Evolutionary conservation across 1,284 basidiomycete species (phyloP).

Genomic region (Cryptococcus hybrid): DNA sequence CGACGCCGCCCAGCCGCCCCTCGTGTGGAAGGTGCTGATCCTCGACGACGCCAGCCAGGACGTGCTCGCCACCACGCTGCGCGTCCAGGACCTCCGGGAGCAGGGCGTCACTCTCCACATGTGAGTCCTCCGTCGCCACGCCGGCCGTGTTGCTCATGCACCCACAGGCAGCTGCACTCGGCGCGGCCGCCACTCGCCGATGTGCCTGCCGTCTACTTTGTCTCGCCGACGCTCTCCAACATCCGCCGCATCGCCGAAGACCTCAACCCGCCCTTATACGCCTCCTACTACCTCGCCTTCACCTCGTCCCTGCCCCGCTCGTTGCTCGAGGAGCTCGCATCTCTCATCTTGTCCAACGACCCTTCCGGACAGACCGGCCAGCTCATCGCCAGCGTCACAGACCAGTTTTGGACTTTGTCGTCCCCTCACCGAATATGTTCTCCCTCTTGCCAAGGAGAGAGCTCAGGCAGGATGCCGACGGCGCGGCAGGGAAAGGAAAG

Average conservation of each 20-base stretch:
- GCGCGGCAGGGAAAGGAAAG: constrained; percentile 15
- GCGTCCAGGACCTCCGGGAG: constrained; percentile 94
- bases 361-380: constrained; percentile 67
- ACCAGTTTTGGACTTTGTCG: constrained; percentile 98
- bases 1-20: constrained; percentile 58
- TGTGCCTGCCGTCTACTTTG: constrained; percentile 97
- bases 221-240: constrained; percentile 84
- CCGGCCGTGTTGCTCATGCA: not conserved
- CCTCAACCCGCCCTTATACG: constrained; percentile 82
- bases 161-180: constrained; percentile 79
- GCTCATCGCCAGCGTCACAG: constrained; percentile 73
- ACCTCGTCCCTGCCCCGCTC: constrained; percentile 85
- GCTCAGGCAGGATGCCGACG: constrained; percentile 23
- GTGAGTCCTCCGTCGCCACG: constrained; percentile 55
- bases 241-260: constrained; percentile 65
- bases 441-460: constrained; percentile 67
- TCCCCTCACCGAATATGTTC: constrained; percentile 92
- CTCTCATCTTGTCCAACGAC: constrained; percentile 73
- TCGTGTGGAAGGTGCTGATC: constrained; percentile 95
- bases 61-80: constrained; percentile 87
- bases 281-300: constrained; percentile 92
- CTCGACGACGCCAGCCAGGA: constrained; percentile 96
- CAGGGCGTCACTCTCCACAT: constrained; percentile 97
- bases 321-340: constrained; percentile 90
- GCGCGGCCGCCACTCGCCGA: constrained; percentile 85